Conservation (phyloP, 2,329 filamentous ascomycete genomes). For the Apiospora sp. region DNA sequence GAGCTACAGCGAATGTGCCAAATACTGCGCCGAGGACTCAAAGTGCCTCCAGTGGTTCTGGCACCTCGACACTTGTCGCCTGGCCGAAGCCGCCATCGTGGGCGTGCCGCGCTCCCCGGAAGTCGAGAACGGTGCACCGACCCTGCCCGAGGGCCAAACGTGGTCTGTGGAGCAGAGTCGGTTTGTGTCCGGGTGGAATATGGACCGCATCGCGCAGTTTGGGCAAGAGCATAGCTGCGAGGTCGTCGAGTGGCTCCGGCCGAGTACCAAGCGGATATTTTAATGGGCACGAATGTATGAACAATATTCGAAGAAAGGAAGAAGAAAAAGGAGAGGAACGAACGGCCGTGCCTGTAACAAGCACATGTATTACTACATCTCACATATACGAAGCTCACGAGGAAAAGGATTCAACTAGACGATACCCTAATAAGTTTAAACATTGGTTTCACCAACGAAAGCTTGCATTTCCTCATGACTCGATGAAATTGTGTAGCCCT, state of each 20-base stretch:
- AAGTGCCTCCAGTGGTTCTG: constrained; percentile 36
- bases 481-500: background rate
- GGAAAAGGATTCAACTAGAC: background rate
- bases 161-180: constrained; percentile 3
- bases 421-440: constrained; percentile 15
- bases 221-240: constrained; percentile 8
- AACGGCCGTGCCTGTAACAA: background rate
- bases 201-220: background rate
- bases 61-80: constrained; percentile 33
- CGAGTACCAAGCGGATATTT: constrained; percentile 9
- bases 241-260: constrained; percentile 12
- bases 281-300: background rate
- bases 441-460: constrained; percentile 1
- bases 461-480: background rate
- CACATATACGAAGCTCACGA: constrained; percentile 8
- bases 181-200: constrained; percentile 22
- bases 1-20: constrained; percentile 31
- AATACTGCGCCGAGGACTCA: constrained; percentile 32
- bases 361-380: background rate
- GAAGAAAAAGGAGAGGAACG: background rate
- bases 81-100: constrained; percentile 31
- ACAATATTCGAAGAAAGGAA: background rate
- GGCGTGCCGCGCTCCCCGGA: constrained; percentile 26
- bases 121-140: background rate
- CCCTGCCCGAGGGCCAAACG: background rate